Evolutionary conservation across 345 rosid species (phyloP).

Genomic region (Iberis pinnata): DNA sequence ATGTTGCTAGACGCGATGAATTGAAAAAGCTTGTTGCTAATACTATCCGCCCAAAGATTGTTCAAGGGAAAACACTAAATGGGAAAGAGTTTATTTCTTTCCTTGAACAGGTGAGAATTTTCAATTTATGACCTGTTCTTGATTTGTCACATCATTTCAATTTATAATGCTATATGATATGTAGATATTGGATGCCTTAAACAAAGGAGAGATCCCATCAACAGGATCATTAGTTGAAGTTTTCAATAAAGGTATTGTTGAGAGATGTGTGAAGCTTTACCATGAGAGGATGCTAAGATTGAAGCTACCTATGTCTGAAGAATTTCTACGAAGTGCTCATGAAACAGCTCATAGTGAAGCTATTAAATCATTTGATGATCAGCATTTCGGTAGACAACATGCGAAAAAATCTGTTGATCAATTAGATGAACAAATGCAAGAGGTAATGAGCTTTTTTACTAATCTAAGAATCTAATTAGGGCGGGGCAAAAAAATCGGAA

Average conservation of each 20-base stretch:
- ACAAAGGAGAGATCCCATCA: constrained; percentile 98
- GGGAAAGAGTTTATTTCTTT: constrained; percentile 92
- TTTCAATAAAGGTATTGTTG: constrained; percentile 88
- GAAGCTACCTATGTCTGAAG: constrained; percentile 58
- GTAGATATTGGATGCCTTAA: constrained; percentile 94
- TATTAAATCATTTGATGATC: constrained; percentile 65
- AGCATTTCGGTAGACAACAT: constrained; percentile 93
- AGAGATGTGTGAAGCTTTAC: constrained; percentile 75
- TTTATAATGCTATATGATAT: constrained; percentile 22
- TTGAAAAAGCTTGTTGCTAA: constrained; percentile 75
- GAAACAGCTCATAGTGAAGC: constrained; percentile 51
- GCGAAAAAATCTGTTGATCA: constrained; percentile 74
- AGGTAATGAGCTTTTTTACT: constrained; percentile 44
- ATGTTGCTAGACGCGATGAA: constrained; percentile 72
- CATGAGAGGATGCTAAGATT: constrained; percentile 56
- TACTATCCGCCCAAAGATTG: constrained; percentile 81
- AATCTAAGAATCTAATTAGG: not conserved
- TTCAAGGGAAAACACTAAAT: constrained; percentile 74
- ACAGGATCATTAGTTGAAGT: constrained; percentile 98
- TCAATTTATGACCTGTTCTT: too few relatives aligned
- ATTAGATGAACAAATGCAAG: constrained; percentile 69
- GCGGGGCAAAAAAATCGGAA: too few relatives aligned
- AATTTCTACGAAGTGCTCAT: constrained; percentile 59
- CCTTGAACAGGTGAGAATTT: constrained; percentile 74
- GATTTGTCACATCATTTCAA: too few relatives aligned